phyloP scores from a whole-genome alignment of 106 monocot species.

The Dendrobium nobile region DNA sequence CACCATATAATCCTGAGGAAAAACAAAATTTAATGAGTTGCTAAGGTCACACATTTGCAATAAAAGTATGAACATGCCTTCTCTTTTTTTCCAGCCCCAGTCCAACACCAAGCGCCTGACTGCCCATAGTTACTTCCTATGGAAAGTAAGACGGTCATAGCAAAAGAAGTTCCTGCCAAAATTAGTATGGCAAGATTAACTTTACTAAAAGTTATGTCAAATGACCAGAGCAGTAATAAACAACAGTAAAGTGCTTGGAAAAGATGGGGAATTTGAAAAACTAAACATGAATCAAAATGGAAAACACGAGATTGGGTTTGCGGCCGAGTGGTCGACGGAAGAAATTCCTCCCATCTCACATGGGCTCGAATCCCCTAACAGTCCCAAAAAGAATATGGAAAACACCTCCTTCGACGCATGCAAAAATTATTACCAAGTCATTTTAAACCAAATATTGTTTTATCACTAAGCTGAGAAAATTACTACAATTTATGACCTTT shows the following conservation, averaged over 20 bases:
- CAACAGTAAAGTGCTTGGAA: not conserved
- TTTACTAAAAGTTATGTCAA: not conserved
- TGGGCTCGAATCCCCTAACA: no score
- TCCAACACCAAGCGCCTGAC: slow-evolving; percentile 87
- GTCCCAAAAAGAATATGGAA: not conserved
- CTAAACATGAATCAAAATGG: not conserved
- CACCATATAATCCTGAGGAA: not conserved
- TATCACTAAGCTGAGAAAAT: not conserved
- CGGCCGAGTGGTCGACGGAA: no score
- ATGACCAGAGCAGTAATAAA: not conserved
- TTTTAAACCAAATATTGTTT: not conserved
- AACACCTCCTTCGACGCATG: not conserved
- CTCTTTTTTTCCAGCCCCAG: slow-evolving; percentile 49
- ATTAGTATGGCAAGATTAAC: not conserved
- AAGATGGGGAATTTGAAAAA: not conserved
- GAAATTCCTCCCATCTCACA: no score
- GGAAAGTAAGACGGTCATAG: slow-evolving; percentile 67
- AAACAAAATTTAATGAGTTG: not conserved
- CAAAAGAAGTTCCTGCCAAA: slow-evolving; percentile 75
- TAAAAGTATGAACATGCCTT: slow-evolving; percentile 54
- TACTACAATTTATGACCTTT: not conserved
- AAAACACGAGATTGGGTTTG: not conserved
- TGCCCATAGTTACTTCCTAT: slow-evolving; percentile 87
- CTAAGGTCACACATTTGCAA: not conserved
- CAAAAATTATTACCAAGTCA: not conserved